Evolutionary conservation across 345 rosid species (phyloP), one percentile per base, ranked within the genome.

Genomic region (Sonneratia caseolaris): DNA sequence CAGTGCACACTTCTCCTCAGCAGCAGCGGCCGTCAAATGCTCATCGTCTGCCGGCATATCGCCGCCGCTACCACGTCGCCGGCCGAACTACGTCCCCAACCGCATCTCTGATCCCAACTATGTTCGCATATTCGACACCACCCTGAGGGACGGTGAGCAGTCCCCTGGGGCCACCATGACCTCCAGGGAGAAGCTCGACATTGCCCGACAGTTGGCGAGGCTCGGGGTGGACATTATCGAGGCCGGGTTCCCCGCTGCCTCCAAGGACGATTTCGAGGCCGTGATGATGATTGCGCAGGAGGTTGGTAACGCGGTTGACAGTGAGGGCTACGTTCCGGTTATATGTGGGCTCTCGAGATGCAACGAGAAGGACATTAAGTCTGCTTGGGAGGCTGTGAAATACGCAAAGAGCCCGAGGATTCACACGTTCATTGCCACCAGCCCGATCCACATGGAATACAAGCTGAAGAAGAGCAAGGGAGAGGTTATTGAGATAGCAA

Each of bases 141-240:
- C 99, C 66, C 97, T 92, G 80, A 96, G 97, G 4, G 97, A 95
- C 73, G 99, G 98, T 65, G 99, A 95, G 75, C 99, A 92, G 76
- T 90, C 99, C 74, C 97, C 96, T 0, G 99, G 99, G 72, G 99
- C 99, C 76, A 83, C 97, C 1, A 79, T 95, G 21, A 92, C 98
- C 11, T 85, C 97, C 72, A 92, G 90, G 75, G 92, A 92, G 74
- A 92, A 92, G 70, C 85, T 92, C 1, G 92, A 85, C 79, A 90
- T 95, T 59, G 97, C 97, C 18, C 96, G 91, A 47, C 97, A 92
- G 78, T 86, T 92, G 0, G 84, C 90, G 3, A 90, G 86, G 76
- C 91, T 92, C 62, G 91, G 97, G 11, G 99, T 95, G 0, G 99
- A 95, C 76, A 84, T 92, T 7, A 95, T 95, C 14, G 99, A 95